A percentile compares a stretch with the other conserved stretches of the same genome.
Conservation (phyloP, 2,329 filamentous ascomycete genomes). For the Phyllachora maydis region DNA sequence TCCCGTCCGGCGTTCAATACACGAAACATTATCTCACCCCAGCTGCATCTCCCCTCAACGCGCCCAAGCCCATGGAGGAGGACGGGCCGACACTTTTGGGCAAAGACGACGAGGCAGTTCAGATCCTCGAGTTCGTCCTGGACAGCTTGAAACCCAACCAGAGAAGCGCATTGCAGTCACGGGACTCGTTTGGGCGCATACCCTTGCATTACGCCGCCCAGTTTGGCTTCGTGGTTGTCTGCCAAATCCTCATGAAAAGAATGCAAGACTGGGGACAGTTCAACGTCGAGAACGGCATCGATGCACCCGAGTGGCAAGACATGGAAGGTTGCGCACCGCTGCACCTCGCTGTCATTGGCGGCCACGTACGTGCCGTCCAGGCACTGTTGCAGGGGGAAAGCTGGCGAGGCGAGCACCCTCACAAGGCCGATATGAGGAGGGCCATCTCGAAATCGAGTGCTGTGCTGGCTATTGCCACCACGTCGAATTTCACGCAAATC, state of each 20-base stretch:
- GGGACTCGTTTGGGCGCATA: constrained; percentile 62
- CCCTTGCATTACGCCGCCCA: constrained; percentile 89
- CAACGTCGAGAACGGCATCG: constrained; percentile 66
- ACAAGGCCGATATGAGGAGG: constrained; percentile 44
- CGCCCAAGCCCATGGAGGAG: constrained; percentile 38
- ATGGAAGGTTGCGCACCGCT: constrained; percentile 77
- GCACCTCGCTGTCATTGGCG: constrained; percentile 80
- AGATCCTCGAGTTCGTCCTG: constrained; percentile 41
- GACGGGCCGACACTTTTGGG: constrained; percentile 47
- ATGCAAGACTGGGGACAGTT: constrained; percentile 86
- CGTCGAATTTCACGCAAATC: constrained; percentile 68
- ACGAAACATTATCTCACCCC: constrained; percentile 61
- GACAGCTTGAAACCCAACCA: constrained; percentile 50
- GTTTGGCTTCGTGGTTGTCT: constrained; percentile 84
- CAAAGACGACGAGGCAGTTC: constrained; percentile 56
- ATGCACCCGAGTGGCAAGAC: constrained; percentile 79
- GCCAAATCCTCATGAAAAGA: constrained; percentile 65
- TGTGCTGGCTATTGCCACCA: constrained; percentile 73
- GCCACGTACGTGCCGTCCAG: constrained; percentile 71
- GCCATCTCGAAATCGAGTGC: constrained; percentile 64
- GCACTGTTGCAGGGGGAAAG: constrained; percentile 63
- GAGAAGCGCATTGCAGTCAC: constrained; percentile 40
- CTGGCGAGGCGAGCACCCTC: constrained; percentile 43
- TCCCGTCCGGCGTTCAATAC: constrained; percentile 29
- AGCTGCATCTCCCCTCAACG: constrained; percentile 43